Evolutionary conservation across 2,329 filamentous ascomycete species (phyloP).

Genomic region (Fusarium agapanthi): DNA sequence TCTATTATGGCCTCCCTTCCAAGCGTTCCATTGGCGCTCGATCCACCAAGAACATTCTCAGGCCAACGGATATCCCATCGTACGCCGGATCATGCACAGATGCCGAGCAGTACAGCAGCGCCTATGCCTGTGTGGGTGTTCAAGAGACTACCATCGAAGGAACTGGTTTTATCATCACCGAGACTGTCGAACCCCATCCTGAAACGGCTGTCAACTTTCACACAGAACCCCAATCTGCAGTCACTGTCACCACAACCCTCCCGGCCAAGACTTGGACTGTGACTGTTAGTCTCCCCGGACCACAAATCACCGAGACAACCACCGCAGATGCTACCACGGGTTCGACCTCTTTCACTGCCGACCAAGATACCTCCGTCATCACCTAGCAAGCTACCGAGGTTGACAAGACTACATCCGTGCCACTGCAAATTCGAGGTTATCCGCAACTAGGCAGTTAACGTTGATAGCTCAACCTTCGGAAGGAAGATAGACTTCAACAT

Average conservation of each 20-base stretch:
- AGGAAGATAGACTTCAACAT: neutral
- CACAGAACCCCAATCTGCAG: neutral
- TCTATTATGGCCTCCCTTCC: neutral
- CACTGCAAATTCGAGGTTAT: neutral
- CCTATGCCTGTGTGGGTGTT: neutral
- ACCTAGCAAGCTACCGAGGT: neutral
- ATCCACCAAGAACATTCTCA: neutral
- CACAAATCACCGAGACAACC: neutral
- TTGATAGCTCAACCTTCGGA: rapidly evolving
- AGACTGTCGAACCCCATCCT: neutral
- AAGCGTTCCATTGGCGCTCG: neutral
- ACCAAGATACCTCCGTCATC: rapidly evolving
- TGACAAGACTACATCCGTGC: neutral
- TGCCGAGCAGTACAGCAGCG: neutral
- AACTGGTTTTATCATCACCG: neutral
- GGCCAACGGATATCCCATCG: neutral
- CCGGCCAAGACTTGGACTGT: neutral
- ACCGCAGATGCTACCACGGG: neutral
- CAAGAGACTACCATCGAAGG: neutral
- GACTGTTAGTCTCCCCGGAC: neutral
- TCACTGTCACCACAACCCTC: neutral
- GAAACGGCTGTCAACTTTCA: neutral
- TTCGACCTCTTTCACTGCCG: rapidly evolving
- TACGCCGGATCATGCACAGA: neutral
- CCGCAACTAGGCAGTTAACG: rapidly evolving